Evolutionary conservation across 163 green algal genomes (phyloP).

Genomic region (Scenedesmus sp.): DNA sequence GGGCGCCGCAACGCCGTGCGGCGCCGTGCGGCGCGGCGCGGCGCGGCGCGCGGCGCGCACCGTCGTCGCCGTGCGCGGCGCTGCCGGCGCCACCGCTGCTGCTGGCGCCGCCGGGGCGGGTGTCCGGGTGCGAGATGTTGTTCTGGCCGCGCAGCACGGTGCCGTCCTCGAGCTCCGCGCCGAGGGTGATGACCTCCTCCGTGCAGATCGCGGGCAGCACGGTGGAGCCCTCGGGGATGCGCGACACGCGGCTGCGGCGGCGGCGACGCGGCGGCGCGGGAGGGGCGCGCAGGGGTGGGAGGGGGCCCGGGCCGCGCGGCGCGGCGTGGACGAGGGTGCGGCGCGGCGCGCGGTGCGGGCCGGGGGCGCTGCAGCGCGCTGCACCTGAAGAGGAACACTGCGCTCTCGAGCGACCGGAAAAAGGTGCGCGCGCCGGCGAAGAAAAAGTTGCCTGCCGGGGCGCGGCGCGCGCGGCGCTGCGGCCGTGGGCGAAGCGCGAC

Average conservation of each 20-base stretch:
- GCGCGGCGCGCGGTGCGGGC: too few species aligned
- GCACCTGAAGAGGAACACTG: conserved; percentile 93
- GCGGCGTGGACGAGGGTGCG: too few species aligned
- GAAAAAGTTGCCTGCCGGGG: conserved; percentile 96
- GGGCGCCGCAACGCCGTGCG: too few species aligned
- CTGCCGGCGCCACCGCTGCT: too few species aligned
- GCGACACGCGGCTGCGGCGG: conserved; percentile 47
- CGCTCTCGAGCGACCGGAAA: conserved; percentile 95
- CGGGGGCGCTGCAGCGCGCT: too few species aligned
- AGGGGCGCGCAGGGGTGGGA: not conserved
- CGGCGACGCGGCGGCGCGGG: conserved; percentile 44
- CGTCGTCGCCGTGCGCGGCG: too few species aligned
- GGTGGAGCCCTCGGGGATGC: conserved; percentile 58
- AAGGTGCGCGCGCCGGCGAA: conserved; percentile 97
- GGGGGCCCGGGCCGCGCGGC: not conserved
- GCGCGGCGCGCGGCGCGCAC: too few species aligned
- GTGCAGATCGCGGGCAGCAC: conserved; percentile 92
- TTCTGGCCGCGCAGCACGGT: conserved; percentile 93
- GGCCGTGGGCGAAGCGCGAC: too few species aligned
- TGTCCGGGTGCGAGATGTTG: conserved; percentile 93
- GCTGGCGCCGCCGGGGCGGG: not conserved
- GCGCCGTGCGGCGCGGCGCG: too few species aligned
- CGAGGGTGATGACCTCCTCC: conserved; percentile 94
- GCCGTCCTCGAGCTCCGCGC: conserved; percentile 91
- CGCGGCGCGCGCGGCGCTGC: too few species aligned